phyloP scores from a whole-genome alignment of 2,329 filamentous ascomycete species.

The Coniochaeta sp. region DNA sequence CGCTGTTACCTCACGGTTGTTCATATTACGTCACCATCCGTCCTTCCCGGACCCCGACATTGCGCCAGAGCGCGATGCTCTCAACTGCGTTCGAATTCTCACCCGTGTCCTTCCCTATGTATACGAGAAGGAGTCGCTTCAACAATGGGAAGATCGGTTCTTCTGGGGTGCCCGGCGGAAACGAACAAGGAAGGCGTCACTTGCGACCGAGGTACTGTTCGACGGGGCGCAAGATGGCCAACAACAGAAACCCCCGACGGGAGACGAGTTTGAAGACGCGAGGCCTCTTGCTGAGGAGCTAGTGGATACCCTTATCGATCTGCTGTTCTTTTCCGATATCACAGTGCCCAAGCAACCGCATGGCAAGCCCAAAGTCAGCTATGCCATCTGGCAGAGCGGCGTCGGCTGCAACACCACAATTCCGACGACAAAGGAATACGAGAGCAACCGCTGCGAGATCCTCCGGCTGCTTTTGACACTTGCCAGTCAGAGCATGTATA shows the following conservation, averaged over 20 bases:
- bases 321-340: slow-evolving; percentile 87
- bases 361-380: slow-evolving; percentile 74
- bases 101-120: slow-evolving; percentile 85
- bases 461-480: slow-evolving; percentile 78
- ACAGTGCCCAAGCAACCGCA: slow-evolving; percentile 69
- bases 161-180: slow-evolving; percentile 78
- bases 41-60: slow-evolving; percentile 84
- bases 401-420: slow-evolving; percentile 90
- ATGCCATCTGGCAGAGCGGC: slow-evolving; percentile 96
- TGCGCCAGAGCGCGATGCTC: slow-evolving; percentile 77
- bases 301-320: slow-evolving; percentile 79
- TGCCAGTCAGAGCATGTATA: slow-evolving; percentile 89
- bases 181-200: slow-evolving; percentile 57
- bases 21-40: slow-evolving; percentile 76
- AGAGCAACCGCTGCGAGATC: slow-evolving; percentile 88
- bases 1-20: slow-evolving; percentile 75
- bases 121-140: slow-evolving; percentile 80
- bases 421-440: slow-evolving; percentile 82
- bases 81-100: slow-evolving; percentile 90
- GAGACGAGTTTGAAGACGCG: slow-evolving; percentile 67
- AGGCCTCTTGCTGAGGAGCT: slow-evolving; percentile 90
- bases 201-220: slow-evolving; percentile 73
- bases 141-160: slow-evolving; percentile 84
- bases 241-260: slow-evolving; percentile 33
- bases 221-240: slow-evolving; percentile 61